Evolutionary conservation across 768 basidiomycete genomes (phyloP).

Genomic region (Solioccasus polychromus): DNA sequence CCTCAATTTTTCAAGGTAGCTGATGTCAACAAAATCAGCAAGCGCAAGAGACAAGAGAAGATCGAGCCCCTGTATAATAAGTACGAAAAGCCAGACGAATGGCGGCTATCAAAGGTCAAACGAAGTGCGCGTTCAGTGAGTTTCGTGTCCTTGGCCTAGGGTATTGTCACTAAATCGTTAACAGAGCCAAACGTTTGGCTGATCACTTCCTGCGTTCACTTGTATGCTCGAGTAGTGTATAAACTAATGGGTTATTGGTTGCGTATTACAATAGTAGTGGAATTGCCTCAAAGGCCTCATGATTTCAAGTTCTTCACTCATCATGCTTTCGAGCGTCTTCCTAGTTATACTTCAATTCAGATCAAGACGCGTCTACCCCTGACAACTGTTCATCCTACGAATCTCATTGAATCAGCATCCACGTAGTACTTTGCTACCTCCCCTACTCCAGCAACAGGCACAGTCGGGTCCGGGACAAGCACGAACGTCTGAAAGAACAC

Average conservation of each 20-base stretch:
- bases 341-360: neutral
- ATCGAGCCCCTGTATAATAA: conserved; percentile 96
- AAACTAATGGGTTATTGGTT: conserved; percentile 11
- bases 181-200: conserved; percentile 91
- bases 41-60: conserved; percentile 94
- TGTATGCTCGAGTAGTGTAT: conserved; percentile 6
- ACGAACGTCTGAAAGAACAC: conserved; percentile 89
- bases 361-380: too few species aligned
- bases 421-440: conserved; percentile 83
- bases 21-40: conserved; percentile 96
- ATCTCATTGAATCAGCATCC: conserved; percentile 74
- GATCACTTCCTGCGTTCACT: conserved; percentile 14
- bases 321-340: neutral
- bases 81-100: conserved; percentile 92
- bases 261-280: conserved; percentile 1
- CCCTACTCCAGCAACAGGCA: conserved; percentile 60
- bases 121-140: conserved; percentile 78
- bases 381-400: conserved; percentile 59
- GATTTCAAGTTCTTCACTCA: neutral
- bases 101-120: conserved; percentile 92
- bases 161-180: conserved; percentile 11
- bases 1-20: conserved; percentile 99
- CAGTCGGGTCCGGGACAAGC: conserved; percentile 71
- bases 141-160: conserved; percentile 19
- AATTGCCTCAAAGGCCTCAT: neutral